phyloP scores from a whole-genome alignment of 805 yeast species.

The Nakazawaea holstii region DNA sequence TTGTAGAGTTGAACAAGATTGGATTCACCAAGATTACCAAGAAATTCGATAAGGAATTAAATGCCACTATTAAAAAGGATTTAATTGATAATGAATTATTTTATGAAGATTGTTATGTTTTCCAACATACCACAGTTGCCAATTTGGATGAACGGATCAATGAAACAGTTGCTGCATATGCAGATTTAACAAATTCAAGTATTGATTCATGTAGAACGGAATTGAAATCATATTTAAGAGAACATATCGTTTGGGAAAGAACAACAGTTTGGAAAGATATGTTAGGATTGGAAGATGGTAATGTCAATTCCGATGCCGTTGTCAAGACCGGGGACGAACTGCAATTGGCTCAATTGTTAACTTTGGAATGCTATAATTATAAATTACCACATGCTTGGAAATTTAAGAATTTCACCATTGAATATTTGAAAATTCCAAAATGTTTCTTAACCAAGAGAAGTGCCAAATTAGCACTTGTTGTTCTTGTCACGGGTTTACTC shows the following conservation, averaged over 20 bases:
- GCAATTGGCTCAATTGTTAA: constrained; percentile 24
- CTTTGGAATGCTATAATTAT: constrained; percentile 26
- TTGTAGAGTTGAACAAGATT: constrained; percentile 44
- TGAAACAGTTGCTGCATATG: constrained; percentile 23
- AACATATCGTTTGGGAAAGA: constrained; percentile 52
- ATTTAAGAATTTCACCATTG: constrained; percentile 20
- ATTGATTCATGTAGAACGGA: constrained; percentile 45
- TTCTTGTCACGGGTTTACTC: constrained; percentile 47
- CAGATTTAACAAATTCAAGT: constrained; percentile 19
- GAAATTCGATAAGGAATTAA: constrained; percentile 47
- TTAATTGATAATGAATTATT: constrained; percentile 33
- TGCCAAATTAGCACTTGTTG: constrained; percentile 41
- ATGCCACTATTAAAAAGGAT: constrained; percentile 35
- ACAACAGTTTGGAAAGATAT: constrained; percentile 53
- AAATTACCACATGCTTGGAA: constrained; percentile 25
- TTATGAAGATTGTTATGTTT: constrained; percentile 31
- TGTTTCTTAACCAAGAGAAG: constrained; percentile 42
- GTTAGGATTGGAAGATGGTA: constrained; percentile 38
- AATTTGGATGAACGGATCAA: constrained; percentile 25
- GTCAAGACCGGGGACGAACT: constrained; percentile 29
- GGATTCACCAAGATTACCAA: constrained; percentile 50
- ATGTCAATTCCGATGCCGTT: constrained; percentile 29
- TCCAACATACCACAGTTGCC: constrained; percentile 23
- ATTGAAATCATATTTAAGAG: constrained; percentile 50
- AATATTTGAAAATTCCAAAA: constrained; percentile 38